These are phyloP conservation scores for Metroxylon sagu DNA, from an alignment of 176 grass and related monocot genomes.

Conservation along the genomic window DNA sequence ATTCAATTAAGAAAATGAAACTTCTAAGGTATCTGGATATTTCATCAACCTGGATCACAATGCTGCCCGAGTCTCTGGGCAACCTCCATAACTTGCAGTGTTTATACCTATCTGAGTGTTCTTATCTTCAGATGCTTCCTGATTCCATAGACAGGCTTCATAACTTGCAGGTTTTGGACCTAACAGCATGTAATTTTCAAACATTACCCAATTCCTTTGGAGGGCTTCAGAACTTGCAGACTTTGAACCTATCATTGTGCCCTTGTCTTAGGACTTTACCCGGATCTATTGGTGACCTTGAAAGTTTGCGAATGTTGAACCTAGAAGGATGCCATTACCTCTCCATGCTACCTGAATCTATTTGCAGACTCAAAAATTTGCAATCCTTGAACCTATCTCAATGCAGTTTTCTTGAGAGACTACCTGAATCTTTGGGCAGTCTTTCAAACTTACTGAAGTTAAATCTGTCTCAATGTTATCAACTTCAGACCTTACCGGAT, in stretches of 20 bases:
- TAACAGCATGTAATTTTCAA: conserved; percentile 36
- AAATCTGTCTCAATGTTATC: conserved; percentile 49
- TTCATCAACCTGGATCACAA: conserved; percentile 30
- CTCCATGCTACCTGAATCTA: conserved; percentile 28
- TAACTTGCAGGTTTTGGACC: conserved; percentile 34
- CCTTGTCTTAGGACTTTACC: conserved; percentile 34
- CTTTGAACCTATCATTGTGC: conserved; percentile 41
- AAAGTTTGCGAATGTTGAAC: conserved; percentile 26
- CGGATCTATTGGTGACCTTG: conserved; percentile 26
- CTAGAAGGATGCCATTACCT: conserved; percentile 32
- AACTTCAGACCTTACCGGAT: conserved; percentile 33
- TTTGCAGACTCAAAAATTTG: conserved; percentile 43
- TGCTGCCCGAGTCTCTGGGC: conserved; percentile 34
- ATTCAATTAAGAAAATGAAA: conserved; percentile 34
- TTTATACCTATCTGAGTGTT: conserved; percentile 34
- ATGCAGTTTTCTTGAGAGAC: conserved; percentile 31
- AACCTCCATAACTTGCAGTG: conserved; percentile 44
- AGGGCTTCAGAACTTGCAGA: conserved; percentile 24
- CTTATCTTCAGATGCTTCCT: conserved; percentile 33
- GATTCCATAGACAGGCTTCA: conserved; percentile 33
- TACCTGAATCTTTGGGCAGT: conserved; percentile 33
- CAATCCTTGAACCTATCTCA: conserved; percentile 31
- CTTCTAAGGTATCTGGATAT: conserved; percentile 51
- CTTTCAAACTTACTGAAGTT: conserved; percentile 41
- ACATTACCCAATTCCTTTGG: conserved; percentile 38